phyloP scores from a whole-genome alignment of 73 alveolate genomes.

The Paramecium sonneborni region DNA sequence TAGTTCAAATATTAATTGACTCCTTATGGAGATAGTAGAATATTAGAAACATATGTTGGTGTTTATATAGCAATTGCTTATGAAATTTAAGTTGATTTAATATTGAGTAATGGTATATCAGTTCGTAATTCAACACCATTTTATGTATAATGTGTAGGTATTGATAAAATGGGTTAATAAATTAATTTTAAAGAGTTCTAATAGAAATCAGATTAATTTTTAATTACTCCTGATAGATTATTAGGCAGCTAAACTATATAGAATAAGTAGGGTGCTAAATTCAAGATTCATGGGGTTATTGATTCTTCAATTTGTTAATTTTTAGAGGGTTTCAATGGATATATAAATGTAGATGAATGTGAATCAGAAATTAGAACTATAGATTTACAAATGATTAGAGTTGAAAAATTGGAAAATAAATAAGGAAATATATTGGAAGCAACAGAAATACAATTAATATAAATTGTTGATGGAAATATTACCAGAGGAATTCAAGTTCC shows the following conservation, averaged over 20 bases:
- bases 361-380: slow-evolving; percentile 79
- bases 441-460: slow-evolving; percentile 88
- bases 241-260: neutral
- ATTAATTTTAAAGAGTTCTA: neutral
- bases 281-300: slow-evolving; percentile 32
- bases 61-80: too few species aligned
- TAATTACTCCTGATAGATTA: slow-evolving; percentile 51
- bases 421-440: slow-evolving; percentile 71
- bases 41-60: too few species aligned
- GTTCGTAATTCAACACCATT: too few species aligned
- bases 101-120: too few species aligned
- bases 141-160: neutral
- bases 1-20: too few species aligned
- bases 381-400: slow-evolving; percentile 87
- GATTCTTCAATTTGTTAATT: slow-evolving; percentile 33
- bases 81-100: too few species aligned
- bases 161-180: neutral
- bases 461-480: slow-evolving; percentile 94
- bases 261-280: slow-evolving; percentile 9
- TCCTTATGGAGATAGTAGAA: too few species aligned
- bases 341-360: slow-evolving; percentile 44
- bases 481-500: slow-evolving; percentile 91
- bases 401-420: slow-evolving; percentile 78
- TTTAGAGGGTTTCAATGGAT: slow-evolving; percentile 44
- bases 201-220: neutral